Base-by-base conservation (phyloP, 306 rosid genomes). In the Purshia tridentata region DNA sequence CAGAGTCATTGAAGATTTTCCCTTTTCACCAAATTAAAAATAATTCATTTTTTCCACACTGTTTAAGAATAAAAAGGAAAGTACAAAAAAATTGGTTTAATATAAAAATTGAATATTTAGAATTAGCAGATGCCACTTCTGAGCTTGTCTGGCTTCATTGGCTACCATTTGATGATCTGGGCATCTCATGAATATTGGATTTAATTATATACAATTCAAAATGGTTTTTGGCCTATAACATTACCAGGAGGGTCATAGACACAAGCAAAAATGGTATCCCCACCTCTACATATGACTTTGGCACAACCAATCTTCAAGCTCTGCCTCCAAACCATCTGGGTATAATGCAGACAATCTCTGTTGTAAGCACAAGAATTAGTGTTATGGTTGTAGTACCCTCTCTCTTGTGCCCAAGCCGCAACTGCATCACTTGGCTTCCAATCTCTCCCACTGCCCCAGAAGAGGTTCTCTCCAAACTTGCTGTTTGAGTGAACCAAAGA, bases 351-450 rank as follows among this genome's bases (percentile, higher is more conserved):
- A 55, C 83, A 80, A 47, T 80, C 83, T 39, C 60, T 65, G 40
- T 69, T 62, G 6, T 42, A 44, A n/a, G 58, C 23, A 54, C 79
- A 80, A 10, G 83, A 74, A 66, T 74, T 69, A 1, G 67, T 59
- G 53, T 63, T 35, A 42, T 54, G 51, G 45, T 74, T 72, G 41
- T 80, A 74, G 58, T 74, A 68, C 47, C 67, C 37, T 39, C 68
- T 80, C 67, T 74, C 83, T 2, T 50, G 65, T 8, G 76, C 83
- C 83, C 83, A 80, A 12, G 67, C 75, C 4, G 63, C 75, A 40
- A 80, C 83, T 13, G 83, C 79, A 47, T 74, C 79, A 47, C 72
- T 70, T 16, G 83, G 55, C 49, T 55, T 69, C 83, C 79, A 80
- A 46, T 74, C 79, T 41, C 12, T 39, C 6, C 79, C 79, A 56